Evolutionary conservation across 2,329 filamentous ascomycete species (phyloP).

Genomic region (Penicillium digitatum): DNA sequence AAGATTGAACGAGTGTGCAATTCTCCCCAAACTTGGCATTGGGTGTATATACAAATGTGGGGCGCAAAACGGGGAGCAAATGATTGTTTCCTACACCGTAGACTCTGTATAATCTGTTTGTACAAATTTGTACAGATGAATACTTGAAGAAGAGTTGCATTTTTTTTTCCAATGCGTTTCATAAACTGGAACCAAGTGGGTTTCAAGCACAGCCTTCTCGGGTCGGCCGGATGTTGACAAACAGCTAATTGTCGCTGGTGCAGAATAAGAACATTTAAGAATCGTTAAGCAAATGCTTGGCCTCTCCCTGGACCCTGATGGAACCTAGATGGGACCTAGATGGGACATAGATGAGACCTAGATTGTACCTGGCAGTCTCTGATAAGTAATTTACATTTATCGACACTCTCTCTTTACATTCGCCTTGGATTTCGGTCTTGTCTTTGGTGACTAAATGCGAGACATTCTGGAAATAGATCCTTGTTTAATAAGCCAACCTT

Average conservation of each 20-base stretch:
- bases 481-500: too few species aligned
- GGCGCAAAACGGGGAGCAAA: not conserved
- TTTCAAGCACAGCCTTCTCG: conserved; percentile 25
- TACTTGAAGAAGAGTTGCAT: not conserved
- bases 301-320: too few species aligned
- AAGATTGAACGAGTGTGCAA: conserved; percentile 6
- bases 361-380: too few species aligned
- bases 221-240: conserved; percentile 17
- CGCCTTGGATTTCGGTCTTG: too few species aligned
- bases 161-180: not conserved
- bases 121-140: not conserved
- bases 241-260: too few species aligned
- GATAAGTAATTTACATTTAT: too few species aligned
- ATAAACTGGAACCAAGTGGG: conserved; percentile 10
- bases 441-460: too few species aligned
- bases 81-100: not conserved
- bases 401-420: too few species aligned
- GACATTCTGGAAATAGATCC: too few species aligned
- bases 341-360: too few species aligned
- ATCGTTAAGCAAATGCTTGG: not conserved
- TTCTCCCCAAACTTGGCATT: conserved; percentile 1
- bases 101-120: not conserved
- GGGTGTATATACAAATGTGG: not conserved
- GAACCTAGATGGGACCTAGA: too few species aligned
- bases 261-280: not conserved